phyloP scores from a whole-genome alignment of 495 filamentous ascomycete genomes.

The Hyaloscypha finlandica region DNA sequence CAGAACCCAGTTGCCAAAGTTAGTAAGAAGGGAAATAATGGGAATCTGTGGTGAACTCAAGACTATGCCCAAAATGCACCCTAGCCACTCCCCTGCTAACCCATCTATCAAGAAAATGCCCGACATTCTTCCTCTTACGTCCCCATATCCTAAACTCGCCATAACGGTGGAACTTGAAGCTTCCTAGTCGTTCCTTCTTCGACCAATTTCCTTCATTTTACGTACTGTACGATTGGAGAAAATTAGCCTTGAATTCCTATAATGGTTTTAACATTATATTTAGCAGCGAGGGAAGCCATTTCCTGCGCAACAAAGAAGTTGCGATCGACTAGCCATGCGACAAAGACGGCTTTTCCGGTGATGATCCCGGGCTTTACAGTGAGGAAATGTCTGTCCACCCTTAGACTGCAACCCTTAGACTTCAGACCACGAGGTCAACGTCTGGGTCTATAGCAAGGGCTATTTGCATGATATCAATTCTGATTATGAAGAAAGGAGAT shows the following conservation, averaged over 20 bases:
- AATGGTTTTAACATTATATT: conserved; percentile 44
- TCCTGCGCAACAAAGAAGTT: conserved; percentile 39
- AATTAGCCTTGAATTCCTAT: conserved; percentile 53
- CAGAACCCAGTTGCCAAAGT: not conserved
- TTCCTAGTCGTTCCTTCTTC: conserved; percentile 49
- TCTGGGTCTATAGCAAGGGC: conserved; percentile 43
- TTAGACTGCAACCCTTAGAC: conserved; percentile 52
- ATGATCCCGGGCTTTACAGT: conserved; percentile 47
- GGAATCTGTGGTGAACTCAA: conserved; percentile 33
- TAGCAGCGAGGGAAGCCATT: conserved; percentile 40
- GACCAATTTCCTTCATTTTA: conserved; percentile 49
- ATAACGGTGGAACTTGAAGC: conserved; percentile 50
- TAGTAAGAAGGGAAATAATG: not conserved
- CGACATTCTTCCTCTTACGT: conserved; percentile 36
- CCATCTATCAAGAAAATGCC: conserved; percentile 46
- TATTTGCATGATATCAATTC: not conserved
- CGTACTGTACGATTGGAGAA: conserved; percentile 39
- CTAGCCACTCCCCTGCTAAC: conserved; percentile 52
- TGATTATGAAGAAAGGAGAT: not conserved
- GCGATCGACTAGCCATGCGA: conserved; percentile 58
- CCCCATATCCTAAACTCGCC: conserved; percentile 37
- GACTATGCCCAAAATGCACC: conserved; percentile 50
- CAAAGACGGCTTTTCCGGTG: conserved; percentile 57
- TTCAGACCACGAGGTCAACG: conserved; percentile 59
- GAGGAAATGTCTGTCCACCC: conserved; percentile 55